Percentiles rank a stretch among this genome's conserved stretches.
phyloP scores from a whole-genome alignment of 768 basidiomycete genomes.

The Leccinum rimulosum region DNA sequence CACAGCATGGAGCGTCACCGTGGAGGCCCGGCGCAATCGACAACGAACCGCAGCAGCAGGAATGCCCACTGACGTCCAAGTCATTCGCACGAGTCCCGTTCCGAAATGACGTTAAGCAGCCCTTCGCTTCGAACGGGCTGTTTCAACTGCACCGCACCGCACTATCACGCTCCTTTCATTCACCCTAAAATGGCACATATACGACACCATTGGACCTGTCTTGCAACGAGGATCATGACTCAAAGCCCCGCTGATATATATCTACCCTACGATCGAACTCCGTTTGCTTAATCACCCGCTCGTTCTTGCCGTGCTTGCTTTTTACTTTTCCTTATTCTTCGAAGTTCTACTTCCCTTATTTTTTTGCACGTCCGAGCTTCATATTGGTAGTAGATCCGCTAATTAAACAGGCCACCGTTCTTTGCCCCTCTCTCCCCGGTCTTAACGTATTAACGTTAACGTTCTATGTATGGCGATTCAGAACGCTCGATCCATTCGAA shows the following conservation, averaged over 20 bases:
- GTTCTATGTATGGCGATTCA: neutral
- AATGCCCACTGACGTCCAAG: conserved; percentile 13
- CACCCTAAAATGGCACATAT: conserved; percentile 24
- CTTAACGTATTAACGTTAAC: neutral
- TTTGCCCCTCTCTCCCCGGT: neutral
- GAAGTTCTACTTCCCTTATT: neutral
- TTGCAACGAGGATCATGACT: conserved; percentile 32
- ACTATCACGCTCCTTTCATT: conserved; percentile 23
- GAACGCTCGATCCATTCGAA: neutral
- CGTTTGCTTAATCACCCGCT: conserved; percentile 24
- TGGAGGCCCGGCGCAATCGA: conserved; percentile 50
- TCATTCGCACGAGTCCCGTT: conserved; percentile 6
- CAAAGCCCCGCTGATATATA: conserved; percentile 6
- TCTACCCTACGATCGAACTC: conserved; percentile 12
- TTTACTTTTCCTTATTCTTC: conserved; percentile 3
- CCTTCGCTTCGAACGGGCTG: conserved; percentile 7
- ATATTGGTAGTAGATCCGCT: conserved; percentile 22
- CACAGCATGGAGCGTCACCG: conserved; percentile 72
- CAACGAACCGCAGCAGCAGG: conserved; percentile 15
- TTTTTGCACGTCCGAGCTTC: conserved; percentile 4
- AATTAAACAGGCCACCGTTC: conserved; percentile 4
- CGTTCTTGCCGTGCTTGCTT: neutral
- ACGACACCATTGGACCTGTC: conserved; percentile 21
- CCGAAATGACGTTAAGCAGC: conserved; percentile 20
- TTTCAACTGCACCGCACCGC: conserved; percentile 1